These are phyloP conservation scores for Mucor indicus DNA, from an alignment of 371 early-diverging fungal species.

Conservation along the genomic window DNA sequence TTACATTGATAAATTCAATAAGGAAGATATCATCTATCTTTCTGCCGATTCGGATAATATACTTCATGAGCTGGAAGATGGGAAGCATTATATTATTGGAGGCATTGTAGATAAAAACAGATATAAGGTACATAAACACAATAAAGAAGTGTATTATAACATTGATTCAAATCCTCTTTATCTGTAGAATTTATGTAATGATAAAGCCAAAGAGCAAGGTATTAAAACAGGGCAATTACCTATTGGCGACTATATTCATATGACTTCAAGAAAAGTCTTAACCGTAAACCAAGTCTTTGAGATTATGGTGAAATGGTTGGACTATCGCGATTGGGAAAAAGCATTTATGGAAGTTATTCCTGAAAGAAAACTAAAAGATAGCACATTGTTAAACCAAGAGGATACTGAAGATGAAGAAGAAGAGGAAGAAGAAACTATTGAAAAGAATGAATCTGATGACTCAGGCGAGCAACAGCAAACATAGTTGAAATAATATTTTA, in stretches of 20 bases:
- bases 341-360: slow-evolving; percentile 88
- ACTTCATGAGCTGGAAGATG: slow-evolving; percentile 63
- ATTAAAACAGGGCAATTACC: slow-evolving; percentile 83
- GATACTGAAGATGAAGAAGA: too few species aligned
- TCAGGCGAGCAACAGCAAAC: too few species aligned
- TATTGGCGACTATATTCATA: slow-evolving; percentile 76
- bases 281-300: slow-evolving; percentile 93
- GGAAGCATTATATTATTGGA: slow-evolving; percentile 85
- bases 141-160: not conserved
- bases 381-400: slow-evolving; percentile 30
- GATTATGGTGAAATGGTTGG: slow-evolving; percentile 76
- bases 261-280: slow-evolving; percentile 80
- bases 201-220: slow-evolving; percentile 74
- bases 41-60: slow-evolving; percentile 86
- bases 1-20: slow-evolving; percentile 43
- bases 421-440: too few species aligned
- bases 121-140: slow-evolving; percentile 52
- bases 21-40: slow-evolving; percentile 75
- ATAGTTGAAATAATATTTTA: too few species aligned
- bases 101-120: slow-evolving; percentile 95
- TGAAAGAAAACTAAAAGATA: slow-evolving; percentile 70
- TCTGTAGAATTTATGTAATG: slow-evolving; percentile 63
- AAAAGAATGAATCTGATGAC: too few species aligned
- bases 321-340: slow-evolving; percentile 69
- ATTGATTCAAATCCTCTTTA: not conserved